Evolutionary conservation across 441 rosid species (phyloP), one percentile per base, ranked within the genome.

Genomic region (Raphanus hybrid): DNA sequence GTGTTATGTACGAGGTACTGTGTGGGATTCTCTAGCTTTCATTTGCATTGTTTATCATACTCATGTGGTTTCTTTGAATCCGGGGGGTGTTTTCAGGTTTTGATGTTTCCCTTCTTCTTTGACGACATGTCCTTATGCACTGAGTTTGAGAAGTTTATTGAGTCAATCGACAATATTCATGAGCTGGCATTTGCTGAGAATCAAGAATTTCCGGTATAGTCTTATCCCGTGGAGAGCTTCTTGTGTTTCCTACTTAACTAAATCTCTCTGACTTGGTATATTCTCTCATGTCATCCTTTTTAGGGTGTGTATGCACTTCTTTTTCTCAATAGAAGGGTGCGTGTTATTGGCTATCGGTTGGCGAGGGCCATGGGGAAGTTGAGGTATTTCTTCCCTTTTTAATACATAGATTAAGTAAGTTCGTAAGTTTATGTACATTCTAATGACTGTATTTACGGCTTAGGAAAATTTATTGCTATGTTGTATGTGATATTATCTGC

Each of bases 261-360:
- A 48, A 71, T 66, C 32, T 75, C 59, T 80, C 76, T 75, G 76
- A 75, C 77, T 71, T 80, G 70, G 66, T 71, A 20, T 48, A n/a
- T 65, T 35, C 43, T 26, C 75, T 14, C 9, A 37, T 60, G 52
- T 78, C 39, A 37, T 78, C 58, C 63, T 14, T 76, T 66, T 63
- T 84, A 96, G 99, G 99, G 98, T 65, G 96, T 96, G 64, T 94
- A 89, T 84, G 98, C 94, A 34, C 84, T 94, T 77, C 92, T 96
- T 78, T 96, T 96, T 80, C 89, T 89, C 82, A 94, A 88, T 82
- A 90, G 99, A 88, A 87, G 93, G 84, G 98, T 91, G 67, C 96
- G 99, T 45, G 73, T 87, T 14, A 87, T 94, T 77, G 99, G 98
- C 80, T 86, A 90, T 54, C 92, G 97, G 11, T 87, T 96, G 78